Percentiles rank a stretch among this genome's conserved stretches.
phyloP scores from a whole-genome alignment of 1,139 yeast genomes.

The Geotrichum siamense region DNA sequence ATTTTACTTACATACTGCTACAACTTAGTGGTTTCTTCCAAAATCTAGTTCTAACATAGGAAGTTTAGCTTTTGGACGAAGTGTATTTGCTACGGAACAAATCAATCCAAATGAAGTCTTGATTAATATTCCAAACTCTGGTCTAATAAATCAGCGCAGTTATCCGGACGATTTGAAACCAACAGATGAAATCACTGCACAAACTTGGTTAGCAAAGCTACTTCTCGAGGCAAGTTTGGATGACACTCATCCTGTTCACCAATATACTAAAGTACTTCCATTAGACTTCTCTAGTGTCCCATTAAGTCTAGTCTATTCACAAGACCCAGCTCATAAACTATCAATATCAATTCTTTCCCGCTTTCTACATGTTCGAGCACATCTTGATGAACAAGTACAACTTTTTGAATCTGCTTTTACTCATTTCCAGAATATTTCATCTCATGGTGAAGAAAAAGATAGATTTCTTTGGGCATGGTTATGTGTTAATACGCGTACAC shows the following conservation, averaged over 20 bases:
- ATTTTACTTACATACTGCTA: too few relatives aligned
- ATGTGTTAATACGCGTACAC: slow-evolving; percentile 84
- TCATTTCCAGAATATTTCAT: neutral
- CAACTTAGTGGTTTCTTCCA: too few relatives aligned
- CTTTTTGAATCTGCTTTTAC: neutral
- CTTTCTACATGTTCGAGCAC: neutral
- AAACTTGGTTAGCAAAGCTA: slow-evolving; percentile 5
- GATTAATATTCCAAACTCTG: slow-evolving; percentile 3
- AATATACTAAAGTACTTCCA: slow-evolving; percentile 13
- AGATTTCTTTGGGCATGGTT: slow-evolving; percentile 59
- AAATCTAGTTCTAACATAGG: too few relatives aligned
- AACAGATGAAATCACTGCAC: slow-evolving; percentile 8
- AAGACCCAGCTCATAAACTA: neutral
- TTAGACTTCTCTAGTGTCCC: slow-evolving; percentile 13
- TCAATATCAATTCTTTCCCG: neutral
- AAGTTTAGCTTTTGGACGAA: too few relatives aligned
- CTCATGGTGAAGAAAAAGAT: neutral
- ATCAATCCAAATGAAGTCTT: slow-evolving; percentile 8
- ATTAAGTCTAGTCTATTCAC: slow-evolving; percentile 8
- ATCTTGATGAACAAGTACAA: slow-evolving; percentile 5
- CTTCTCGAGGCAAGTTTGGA: slow-evolving; percentile 4
- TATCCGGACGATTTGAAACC: neutral
- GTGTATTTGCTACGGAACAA: slow-evolving; percentile 3
- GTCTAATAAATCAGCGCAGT: slow-evolving; percentile 3
- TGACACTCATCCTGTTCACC: slow-evolving; percentile 6